Evolutionary conservation across 108 stramenopile genomes (phyloP).

Genomic region (Cyclostephanos invisitatus): DNA sequence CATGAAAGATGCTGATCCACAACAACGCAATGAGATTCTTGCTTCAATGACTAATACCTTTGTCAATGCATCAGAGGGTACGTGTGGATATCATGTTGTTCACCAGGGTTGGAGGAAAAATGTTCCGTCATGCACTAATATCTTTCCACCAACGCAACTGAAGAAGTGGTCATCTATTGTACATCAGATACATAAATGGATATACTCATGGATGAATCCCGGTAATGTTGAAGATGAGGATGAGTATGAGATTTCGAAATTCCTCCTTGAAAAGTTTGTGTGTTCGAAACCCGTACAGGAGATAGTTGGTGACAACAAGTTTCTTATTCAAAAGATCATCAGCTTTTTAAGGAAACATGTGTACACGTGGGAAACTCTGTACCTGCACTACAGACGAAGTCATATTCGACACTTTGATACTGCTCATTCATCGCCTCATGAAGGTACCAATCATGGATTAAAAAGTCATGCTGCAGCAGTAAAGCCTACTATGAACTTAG

Average conservation of each 20-base stretch:
- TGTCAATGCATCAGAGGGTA: constrained; percentile 4
- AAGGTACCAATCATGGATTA: constrained; percentile 13
- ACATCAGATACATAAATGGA: constrained; percentile 10
- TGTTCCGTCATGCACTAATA: neutral
- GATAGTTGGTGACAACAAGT: neutral
- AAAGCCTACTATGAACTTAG: constrained; percentile 5
- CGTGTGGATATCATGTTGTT: constrained; percentile 2
- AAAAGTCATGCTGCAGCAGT: constrained; percentile 1
- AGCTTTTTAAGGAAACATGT: constrained; percentile 6
- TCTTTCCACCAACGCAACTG: neutral
- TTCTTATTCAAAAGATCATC: neutral
- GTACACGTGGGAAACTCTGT: neutral
- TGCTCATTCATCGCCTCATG: constrained; percentile 8
- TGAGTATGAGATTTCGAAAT: constrained; percentile 22
- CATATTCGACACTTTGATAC: neutral
- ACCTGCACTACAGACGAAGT: constrained; percentile 3
- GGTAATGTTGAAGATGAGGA: constrained; percentile 18
- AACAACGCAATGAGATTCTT: too few relatives aligned
- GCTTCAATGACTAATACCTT: neutral
- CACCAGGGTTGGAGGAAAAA: neutral
- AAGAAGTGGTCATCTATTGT: constrained; percentile 4
- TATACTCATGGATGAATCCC: constrained; percentile 28
- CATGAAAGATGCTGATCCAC: too few relatives aligned
- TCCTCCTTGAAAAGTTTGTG: constrained; percentile 4
- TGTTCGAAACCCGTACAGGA: neutral